These are phyloP conservation scores for Populus ilicifolia DNA, from an alignment of 345 rosid genomes.

Conservation along the genomic window DNA sequence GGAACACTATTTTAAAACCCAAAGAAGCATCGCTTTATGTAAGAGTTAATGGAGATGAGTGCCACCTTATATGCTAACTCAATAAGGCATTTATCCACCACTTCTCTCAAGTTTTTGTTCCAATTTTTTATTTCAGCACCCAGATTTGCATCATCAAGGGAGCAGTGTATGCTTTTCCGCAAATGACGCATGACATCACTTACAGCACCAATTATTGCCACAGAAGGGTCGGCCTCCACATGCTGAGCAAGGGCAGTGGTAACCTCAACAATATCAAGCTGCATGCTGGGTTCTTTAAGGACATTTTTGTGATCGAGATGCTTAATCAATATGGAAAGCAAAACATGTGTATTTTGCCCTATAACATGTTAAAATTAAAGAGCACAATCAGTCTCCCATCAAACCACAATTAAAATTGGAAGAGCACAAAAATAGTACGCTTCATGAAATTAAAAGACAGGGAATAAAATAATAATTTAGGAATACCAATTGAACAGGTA, in stretches of 20 bases:
- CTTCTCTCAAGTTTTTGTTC: slow-evolving; percentile 56
- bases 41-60: slow-evolving; percentile 10
- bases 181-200: slow-evolving; percentile 85
- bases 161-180: slow-evolving; percentile 78
- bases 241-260: slow-evolving; percentile 64
- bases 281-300: slow-evolving; percentile 70
- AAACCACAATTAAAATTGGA: slow-evolving; percentile 1
- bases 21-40: slow-evolving; percentile 3
- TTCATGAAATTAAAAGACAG: neutral
- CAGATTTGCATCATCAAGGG: slow-evolving; percentile 63
- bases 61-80: slow-evolving; percentile 63
- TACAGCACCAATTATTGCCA: slow-evolving; percentile 72
- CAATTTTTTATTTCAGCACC: slow-evolving; percentile 54
- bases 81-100: slow-evolving; percentile 83
- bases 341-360: slow-evolving; percentile 85
- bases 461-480: neutral
- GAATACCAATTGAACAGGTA: slow-evolving; percentile 2
- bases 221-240: slow-evolving; percentile 66
- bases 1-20: slow-evolving; percentile 9
- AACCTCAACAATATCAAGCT: slow-evolving; percentile 74
- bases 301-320: slow-evolving; percentile 94
- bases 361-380: slow-evolving; percentile 3
- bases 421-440: neutral
- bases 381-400: slow-evolving; percentile 1
- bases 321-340: slow-evolving; percentile 80